Conservation (phyloP, 208 protist genomes). For the Acanthamoeba lugdunensis region DNA sequence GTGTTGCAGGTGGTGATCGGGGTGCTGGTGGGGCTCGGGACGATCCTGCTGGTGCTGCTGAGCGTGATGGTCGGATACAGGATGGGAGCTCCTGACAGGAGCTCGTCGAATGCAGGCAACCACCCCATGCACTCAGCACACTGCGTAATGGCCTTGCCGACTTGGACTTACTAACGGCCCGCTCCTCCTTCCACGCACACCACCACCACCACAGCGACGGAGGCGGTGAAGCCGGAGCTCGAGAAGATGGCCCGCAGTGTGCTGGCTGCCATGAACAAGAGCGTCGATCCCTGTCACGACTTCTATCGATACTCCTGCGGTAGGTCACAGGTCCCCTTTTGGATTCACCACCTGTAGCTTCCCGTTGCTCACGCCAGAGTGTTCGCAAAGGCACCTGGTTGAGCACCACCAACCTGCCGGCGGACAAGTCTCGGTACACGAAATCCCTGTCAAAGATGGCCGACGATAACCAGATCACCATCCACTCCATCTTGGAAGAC, state of each 20-base stretch:
- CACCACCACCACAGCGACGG: too few relatives aligned
- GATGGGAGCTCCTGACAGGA: background rate
- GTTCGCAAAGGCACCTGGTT: constrained; percentile 40
- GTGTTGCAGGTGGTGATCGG: background rate
- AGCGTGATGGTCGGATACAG: constrained; percentile 22
- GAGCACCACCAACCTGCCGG: background rate
- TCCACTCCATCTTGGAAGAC: constrained; percentile 36
- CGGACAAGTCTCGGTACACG: constrained; percentile 51
- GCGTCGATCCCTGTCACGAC: constrained; percentile 49
- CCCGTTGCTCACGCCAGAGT: too few relatives aligned
- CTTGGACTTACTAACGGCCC: too few relatives aligned
- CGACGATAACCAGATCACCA: background rate
- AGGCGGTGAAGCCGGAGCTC: background rate
- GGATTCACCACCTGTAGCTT: background rate
- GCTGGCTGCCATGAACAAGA: constrained; percentile 53
- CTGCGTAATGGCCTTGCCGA: too few relatives aligned
- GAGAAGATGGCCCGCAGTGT: background rate
- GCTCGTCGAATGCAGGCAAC: background rate
- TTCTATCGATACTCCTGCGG: constrained; percentile 70
- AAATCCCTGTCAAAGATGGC: background rate
- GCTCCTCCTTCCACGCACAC: too few relatives aligned
- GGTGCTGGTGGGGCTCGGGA: background rate
- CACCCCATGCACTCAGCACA: background rate
- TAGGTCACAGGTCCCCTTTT: constrained; percentile 2
- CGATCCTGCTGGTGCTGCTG: background rate